phyloP scores from a whole-genome alignment of 495 filamentous ascomycete species.

The Corynascus novoguineensis region DNA sequence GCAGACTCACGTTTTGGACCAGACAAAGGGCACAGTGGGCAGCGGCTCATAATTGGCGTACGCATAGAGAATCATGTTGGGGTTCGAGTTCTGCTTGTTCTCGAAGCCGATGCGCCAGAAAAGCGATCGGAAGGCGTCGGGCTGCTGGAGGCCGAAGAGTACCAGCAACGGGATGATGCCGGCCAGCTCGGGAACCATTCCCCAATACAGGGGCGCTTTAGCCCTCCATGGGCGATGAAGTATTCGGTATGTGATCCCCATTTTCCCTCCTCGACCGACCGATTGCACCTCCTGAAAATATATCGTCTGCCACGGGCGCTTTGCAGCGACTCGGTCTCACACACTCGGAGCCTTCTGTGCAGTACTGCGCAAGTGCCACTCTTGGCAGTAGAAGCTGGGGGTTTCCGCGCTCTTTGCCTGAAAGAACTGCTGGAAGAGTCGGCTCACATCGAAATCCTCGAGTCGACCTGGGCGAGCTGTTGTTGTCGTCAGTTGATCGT shows the following conservation, averaged over 20 bases:
- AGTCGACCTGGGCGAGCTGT: background rate
- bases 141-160: conserved; percentile 74
- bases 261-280: conserved; percentile 9
- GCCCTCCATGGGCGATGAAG: conserved; percentile 58
- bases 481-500: conserved; percentile 1
- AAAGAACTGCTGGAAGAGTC: background rate
- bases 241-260: conserved; percentile 36
- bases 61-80: conserved; percentile 64
- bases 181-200: conserved; percentile 65
- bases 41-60: conserved; percentile 68
- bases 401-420: conserved; percentile 1
- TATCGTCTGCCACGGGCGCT: background rate
- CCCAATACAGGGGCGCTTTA: conserved; percentile 55
- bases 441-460: conserved; percentile 5
- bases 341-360: background rate
- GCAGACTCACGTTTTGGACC: conserved; percentile 79
- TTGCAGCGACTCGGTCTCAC: background rate
- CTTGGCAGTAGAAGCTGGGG: conserved; percentile 2
- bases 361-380: background rate
- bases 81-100: conserved; percentile 78
- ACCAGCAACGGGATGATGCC: conserved; percentile 66
- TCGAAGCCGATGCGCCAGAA: conserved; percentile 78
- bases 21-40: conserved; percentile 64
- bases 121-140: conserved; percentile 69
- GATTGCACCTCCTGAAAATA: background rate